Evolutionary conservation across 345 rosid genomes (phyloP).

Genomic region (thale cress (Arabidopsis thaliana)): DNA sequence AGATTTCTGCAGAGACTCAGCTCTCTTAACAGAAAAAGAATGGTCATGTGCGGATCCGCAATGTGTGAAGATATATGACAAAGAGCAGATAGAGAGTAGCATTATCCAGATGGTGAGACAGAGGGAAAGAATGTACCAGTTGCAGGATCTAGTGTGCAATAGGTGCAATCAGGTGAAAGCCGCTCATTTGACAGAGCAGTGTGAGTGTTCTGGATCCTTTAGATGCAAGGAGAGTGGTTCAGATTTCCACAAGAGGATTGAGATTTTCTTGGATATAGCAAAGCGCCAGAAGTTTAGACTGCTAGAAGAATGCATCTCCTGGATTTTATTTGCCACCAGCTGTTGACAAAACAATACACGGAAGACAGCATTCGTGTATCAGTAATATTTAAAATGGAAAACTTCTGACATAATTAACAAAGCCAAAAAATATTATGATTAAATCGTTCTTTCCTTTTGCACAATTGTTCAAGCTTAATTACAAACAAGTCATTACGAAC

Average conservation of each 20-base stretch:
- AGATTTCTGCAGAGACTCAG: conserved; percentile 77
- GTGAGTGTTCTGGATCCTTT: conserved; percentile 75
- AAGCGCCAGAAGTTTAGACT: conserved; percentile 62
- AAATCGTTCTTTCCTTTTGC: too few relatives aligned
- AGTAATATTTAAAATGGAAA: too few relatives aligned
- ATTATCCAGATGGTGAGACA: conserved; percentile 87
- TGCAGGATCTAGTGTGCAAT: conserved; percentile 79
- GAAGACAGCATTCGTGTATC: too few relatives aligned
- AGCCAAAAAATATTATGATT: too few relatives aligned
- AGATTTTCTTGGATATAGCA: conserved; percentile 66
- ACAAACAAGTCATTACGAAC: too few relatives aligned
- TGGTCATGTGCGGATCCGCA: conserved; percentile 81
- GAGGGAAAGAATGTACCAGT: conserved; percentile 79
- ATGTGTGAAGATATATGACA: conserved; percentile 84
- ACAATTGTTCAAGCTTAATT: too few relatives aligned
- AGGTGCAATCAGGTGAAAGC: conserved; percentile 91
- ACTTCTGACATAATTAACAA: too few relatives aligned
- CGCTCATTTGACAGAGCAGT: conserved; percentile 77
- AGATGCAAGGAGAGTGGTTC: conserved; percentile 67
- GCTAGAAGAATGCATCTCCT: conserved; percentile 63
- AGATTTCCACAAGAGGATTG: conserved; percentile 68
- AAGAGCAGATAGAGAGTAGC: conserved; percentile 77
- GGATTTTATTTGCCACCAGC: conserved; percentile 55
- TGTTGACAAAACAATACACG: background rate
- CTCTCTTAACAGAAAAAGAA: conserved; percentile 62